phyloP scores from a whole-genome alignment of 2,329 filamentous ascomycete genomes.

The Verticillium zaregamsianum region DNA sequence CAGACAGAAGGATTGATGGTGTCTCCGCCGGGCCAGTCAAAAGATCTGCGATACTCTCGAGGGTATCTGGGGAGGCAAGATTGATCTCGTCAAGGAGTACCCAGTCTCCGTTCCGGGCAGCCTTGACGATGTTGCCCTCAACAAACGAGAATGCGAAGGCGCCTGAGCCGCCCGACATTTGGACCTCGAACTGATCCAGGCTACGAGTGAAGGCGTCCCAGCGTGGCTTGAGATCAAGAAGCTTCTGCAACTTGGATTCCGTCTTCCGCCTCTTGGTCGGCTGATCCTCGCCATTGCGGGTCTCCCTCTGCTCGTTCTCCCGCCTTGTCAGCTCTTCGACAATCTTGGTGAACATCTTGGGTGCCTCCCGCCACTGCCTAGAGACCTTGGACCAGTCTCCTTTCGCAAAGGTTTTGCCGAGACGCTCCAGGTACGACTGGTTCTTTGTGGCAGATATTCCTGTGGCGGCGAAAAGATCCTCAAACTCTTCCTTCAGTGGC shows the following conservation, averaged over 20 bases:
- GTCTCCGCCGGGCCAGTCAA: constrained; percentile 67
- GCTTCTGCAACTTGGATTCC: constrained; percentile 61
- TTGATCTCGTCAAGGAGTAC: constrained; percentile 97
- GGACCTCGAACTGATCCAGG: constrained; percentile 73
- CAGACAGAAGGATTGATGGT: constrained; percentile 84
- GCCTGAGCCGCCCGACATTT: constrained; percentile 68
- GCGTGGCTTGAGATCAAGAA: constrained; percentile 54
- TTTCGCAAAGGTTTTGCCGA: constrained; percentile 74
- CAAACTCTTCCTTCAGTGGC: constrained; percentile 90
- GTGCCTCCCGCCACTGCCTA: constrained; percentile 82
- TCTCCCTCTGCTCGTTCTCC: constrained; percentile 31
- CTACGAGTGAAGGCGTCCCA: constrained; percentile 79
- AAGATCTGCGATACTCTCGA: constrained; percentile 90
- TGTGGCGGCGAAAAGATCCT: constrained; percentile 80
- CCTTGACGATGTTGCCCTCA: constrained; percentile 93
- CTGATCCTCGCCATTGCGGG: constrained; percentile 36
- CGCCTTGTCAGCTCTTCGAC: constrained; percentile 49
- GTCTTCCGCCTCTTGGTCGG: constrained; percentile 68
- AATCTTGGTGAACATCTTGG: constrained; percentile 78
- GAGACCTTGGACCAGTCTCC: constrained; percentile 85
- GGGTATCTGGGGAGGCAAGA: constrained; percentile 85
- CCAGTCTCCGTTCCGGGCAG: constrained; percentile 95
- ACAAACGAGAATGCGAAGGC: constrained; percentile 92
- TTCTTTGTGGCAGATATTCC: constrained; percentile 85
- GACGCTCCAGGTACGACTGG: constrained; percentile 75